Evolutionary conservation across 106 monocot genomes (phyloP).

Genomic region (Allium cepa): DNA sequence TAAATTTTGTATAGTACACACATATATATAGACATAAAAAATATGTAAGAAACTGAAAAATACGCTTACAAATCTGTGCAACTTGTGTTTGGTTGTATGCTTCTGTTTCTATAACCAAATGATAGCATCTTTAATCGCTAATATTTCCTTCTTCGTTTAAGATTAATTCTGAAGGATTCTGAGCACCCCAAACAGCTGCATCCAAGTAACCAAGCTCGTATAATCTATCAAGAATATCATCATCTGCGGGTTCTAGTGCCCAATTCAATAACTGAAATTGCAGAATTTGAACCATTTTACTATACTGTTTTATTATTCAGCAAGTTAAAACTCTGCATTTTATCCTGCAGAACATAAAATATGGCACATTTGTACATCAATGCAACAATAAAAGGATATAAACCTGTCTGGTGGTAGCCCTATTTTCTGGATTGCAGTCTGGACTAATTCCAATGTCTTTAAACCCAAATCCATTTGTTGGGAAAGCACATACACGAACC

Average conservation of each 20-base stretch:
- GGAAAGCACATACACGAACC: constrained; percentile 89
- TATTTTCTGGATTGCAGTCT: constrained; percentile 76
- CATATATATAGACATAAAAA: too few species aligned
- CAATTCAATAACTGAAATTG: constrained; percentile 75
- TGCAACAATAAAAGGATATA: not conserved
- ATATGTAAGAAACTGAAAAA: too few species aligned
- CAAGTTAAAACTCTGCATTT: not conserved
- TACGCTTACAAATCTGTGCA: too few species aligned
- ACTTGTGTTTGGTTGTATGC: too few species aligned
- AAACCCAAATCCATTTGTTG: constrained; percentile 45
- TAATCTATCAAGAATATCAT: constrained; percentile 68
- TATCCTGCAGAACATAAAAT: too few species aligned
- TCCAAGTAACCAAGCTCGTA: constrained; percentile 86
- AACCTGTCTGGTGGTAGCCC: constrained; percentile 77
- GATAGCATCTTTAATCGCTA: not conserved
- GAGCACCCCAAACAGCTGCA: constrained; percentile 74
- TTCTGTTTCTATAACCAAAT: too few species aligned
- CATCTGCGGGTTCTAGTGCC: constrained; percentile 95
- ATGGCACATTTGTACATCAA: too few species aligned
- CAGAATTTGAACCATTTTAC: too few species aligned
- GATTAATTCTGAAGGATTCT: constrained; percentile 42
- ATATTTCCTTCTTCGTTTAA: constrained; percentile 18
- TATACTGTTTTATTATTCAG: too few species aligned
- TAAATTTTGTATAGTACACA: too few species aligned
- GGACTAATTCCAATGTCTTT: constrained; percentile 84